A percentile compares a stretch with the other conserved stretches of the same genome.
Evolutionary conservation across 2,329 filamentous ascomycete species (phyloP).

Genomic region (Talaromyces sp.): DNA sequence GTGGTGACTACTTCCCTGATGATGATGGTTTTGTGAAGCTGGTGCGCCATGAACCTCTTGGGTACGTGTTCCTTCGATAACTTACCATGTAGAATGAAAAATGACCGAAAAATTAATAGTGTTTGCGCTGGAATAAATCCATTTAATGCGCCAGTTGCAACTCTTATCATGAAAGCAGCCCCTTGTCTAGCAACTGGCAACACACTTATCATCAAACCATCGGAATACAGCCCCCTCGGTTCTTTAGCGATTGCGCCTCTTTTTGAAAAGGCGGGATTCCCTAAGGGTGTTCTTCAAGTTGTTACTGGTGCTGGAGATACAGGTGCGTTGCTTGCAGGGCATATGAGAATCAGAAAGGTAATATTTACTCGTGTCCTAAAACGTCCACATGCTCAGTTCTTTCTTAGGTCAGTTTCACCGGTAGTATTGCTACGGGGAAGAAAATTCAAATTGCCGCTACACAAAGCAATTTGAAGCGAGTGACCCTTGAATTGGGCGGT

Average conservation of each 20-base stretch:
- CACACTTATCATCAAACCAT: slow-evolving; percentile 63
- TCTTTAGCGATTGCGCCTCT: slow-evolving; percentile 6
- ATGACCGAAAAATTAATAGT: slow-evolving; percentile 10
- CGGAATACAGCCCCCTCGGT: slow-evolving; percentile 51
- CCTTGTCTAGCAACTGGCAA: slow-evolving; percentile 63
- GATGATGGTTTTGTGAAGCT: slow-evolving; percentile 13
- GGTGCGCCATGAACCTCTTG: slow-evolving; percentile 14
- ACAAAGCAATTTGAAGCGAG: slow-evolving; percentile 39
- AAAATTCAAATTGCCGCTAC: slow-evolving; percentile 38
- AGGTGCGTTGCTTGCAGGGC: slow-evolving; percentile 19
- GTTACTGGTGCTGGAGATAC: slow-evolving; percentile 4
- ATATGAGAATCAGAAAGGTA: slow-evolving; percentile 35
- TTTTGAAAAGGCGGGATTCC: slow-evolving; percentile 1
- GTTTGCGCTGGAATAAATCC: slow-evolving; percentile 10
- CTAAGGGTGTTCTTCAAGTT: slow-evolving; percentile 4
- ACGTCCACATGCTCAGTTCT: slow-evolving; percentile 36
- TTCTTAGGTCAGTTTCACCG: slow-evolving; percentile 40
- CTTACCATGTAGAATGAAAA: slow-evolving; percentile 12
- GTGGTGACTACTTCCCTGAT: slow-evolving; percentile 11
- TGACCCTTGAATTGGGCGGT: slow-evolving; percentile 42
- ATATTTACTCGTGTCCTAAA: slow-evolving; percentile 17
- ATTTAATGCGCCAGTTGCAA: slow-evolving; percentile 20
- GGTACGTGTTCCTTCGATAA: slow-evolving; percentile 15
- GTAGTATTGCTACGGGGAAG: slow-evolving; percentile 33
- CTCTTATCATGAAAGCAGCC: slow-evolving; percentile 48